phyloP scores from a whole-genome alignment of 192 early-diverging fungal genomes.

The Coemansia sp. region DNA sequence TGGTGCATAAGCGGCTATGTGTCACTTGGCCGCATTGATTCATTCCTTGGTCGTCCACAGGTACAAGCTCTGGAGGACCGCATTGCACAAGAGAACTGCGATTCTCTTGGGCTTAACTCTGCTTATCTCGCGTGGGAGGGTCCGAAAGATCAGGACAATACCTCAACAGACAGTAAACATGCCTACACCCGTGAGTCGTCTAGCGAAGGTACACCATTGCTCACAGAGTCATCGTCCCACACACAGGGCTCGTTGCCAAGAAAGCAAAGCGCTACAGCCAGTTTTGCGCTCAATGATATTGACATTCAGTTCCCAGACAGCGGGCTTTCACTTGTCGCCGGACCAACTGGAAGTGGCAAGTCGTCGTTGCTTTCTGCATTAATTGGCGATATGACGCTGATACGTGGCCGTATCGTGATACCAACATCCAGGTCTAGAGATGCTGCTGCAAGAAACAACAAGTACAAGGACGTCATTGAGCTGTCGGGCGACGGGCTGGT shows the following conservation, averaged over 20 bases:
- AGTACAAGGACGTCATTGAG: conserved; percentile 33
- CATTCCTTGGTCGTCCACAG: conserved; percentile 75
- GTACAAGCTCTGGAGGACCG: conserved; percentile 56
- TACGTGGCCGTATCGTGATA: conserved; percentile 26
- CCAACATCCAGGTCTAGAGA: conserved; percentile 6
- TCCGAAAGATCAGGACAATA: background rate
- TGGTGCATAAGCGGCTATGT: conserved; percentile 64
- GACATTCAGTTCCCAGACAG: conserved; percentile 69
- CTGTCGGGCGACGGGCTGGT: conserved; percentile 44
- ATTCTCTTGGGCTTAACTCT: conserved; percentile 21
- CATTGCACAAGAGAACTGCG: background rate
- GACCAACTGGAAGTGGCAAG: conserved; percentile 89
- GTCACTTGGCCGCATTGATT: conserved; percentile 67
- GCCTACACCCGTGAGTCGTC: background rate
- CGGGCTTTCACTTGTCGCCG: conserved; percentile 74
- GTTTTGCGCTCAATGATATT: conserved; percentile 65
- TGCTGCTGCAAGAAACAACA: background rate
- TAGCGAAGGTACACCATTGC: background rate
- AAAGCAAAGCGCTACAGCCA: background rate
- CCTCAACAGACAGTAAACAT: background rate
- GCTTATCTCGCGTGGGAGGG: conserved; percentile 44
- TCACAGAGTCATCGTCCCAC: background rate
- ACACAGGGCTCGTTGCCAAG: background rate
- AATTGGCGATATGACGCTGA: conserved; percentile 73
- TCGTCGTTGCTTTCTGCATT: conserved; percentile 76